Percentiles rank a stretch among this genome's conserved stretches.
These are phyloP conservation scores for Hortaea werneckii DNA, from an alignment of 2,329 filamentous ascomycete genomes.

Conservation along the genomic window DNA sequence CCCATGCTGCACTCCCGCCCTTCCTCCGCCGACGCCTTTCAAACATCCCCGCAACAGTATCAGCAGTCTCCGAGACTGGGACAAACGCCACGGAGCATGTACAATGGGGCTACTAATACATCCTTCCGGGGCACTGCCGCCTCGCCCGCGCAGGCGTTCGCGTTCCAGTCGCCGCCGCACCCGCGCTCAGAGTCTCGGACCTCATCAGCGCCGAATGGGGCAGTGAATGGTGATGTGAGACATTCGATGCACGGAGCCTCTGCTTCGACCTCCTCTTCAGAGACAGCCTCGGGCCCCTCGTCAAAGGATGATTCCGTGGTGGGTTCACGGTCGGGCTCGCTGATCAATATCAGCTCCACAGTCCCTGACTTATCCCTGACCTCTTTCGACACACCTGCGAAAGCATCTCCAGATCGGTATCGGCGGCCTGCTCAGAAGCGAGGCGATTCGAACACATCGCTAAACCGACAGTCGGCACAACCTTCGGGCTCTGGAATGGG, in stretches of 20 bases:
- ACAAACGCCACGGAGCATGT: conserved; percentile 33
- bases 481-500: conserved; percentile 47
- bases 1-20: conserved; percentile 38
- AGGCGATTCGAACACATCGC: conserved; percentile 36
- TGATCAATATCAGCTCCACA: conserved; percentile 41
- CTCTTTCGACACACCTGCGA: conserved; percentile 47
- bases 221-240: conserved; percentile 12
- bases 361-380: conserved; percentile 47
- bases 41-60: conserved; percentile 26
- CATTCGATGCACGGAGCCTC: conserved; percentile 30
- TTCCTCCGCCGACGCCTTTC: conserved; percentile 39
- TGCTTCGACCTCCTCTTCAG: conserved; percentile 40
- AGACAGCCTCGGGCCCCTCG: conserved; percentile 27
- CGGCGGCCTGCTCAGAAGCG: conserved; percentile 53
- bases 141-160: conserved; percentile 40
- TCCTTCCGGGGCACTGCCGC: conserved; percentile 35
- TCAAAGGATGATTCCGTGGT: conserved; percentile 27
- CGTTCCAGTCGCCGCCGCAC: conserved; percentile 43
- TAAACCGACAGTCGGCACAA: conserved; percentile 30
- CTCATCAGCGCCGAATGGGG: conserved; percentile 40
- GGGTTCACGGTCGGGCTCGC: conserved; percentile 21
- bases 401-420: conserved; percentile 74
- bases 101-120: conserved; percentile 31
- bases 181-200: conserved; percentile 47
- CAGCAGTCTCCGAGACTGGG: conserved; percentile 29